Conservation (phyloP, 345 rosid genomes). For the Eucalyptus curtisii region DNA sequence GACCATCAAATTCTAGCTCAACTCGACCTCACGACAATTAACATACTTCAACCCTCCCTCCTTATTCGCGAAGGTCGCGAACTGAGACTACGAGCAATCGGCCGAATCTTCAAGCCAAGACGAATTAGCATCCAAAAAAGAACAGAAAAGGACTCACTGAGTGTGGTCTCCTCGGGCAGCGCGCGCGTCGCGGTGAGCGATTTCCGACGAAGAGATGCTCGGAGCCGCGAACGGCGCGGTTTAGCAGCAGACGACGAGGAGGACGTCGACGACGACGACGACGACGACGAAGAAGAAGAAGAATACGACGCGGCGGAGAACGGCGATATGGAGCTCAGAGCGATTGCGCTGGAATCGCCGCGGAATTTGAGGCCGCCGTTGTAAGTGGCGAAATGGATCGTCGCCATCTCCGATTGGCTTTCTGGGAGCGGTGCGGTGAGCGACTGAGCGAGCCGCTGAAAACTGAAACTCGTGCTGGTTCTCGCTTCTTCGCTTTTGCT, state of each 20-base stretch:
- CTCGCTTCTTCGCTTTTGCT: neutral
- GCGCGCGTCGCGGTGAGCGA: neutral
- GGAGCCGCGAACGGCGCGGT: neutral
- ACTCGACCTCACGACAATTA: neutral
- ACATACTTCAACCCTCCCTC: neutral
- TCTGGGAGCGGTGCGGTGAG: neutral
- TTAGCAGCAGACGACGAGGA: neutral
- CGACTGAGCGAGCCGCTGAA: neutral
- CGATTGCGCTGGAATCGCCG: neutral
- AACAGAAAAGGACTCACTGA: neutral
- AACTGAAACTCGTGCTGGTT: neutral
- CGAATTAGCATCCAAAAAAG: neutral
- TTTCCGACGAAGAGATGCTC: neutral
- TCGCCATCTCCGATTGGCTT: neutral
- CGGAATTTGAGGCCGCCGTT: neutral
- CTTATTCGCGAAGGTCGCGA: neutral
- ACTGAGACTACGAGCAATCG: neutral
- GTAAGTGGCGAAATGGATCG: neutral
- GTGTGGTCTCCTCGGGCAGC: neutral
- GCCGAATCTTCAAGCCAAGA: neutral
- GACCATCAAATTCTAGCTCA: neutral
- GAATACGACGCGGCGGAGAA: neutral
- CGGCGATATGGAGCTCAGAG: neutral
- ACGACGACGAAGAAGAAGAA: neutral
- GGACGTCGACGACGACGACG: neutral